A percentile compares a stretch with the other conserved stretches of the same genome.
Evolutionary conservation across 1,139 yeast genomes (phyloP).

Genomic region (Waltiozyma sp.): DNA sequence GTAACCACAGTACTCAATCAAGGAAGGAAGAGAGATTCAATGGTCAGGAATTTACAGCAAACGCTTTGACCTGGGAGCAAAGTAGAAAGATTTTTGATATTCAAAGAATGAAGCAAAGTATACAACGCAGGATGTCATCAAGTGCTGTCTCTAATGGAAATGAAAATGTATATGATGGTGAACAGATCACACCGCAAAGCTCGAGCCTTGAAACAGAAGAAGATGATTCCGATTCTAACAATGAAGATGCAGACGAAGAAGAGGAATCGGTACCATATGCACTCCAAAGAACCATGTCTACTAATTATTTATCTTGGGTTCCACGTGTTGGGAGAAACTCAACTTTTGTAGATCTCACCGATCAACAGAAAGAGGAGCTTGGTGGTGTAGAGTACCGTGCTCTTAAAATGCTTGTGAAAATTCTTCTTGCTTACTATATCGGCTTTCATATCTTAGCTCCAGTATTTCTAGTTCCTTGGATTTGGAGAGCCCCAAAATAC

Average conservation of each 20-base stretch:
- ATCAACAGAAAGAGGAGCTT: constrained; percentile 79
- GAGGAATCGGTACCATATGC: background rate
- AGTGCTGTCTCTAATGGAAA: background rate
- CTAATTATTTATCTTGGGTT: constrained; percentile 73
- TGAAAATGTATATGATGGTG: no score
- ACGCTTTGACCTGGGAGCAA: background rate
- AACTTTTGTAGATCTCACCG: constrained; percentile 71
- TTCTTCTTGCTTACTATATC: constrained; percentile 55
- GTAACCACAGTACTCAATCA: no score
- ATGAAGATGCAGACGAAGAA: constrained; percentile 16
- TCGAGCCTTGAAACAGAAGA: background rate
- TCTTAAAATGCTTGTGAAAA: constrained; percentile 58
- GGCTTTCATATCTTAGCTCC: constrained; percentile 60
- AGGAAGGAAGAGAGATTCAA: background rate
- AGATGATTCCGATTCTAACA: background rate
- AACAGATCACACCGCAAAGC: background rate
- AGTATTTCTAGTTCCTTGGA: constrained; percentile 57
- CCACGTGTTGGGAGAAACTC: constrained; percentile 95
- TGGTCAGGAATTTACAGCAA: constrained; percentile 1
- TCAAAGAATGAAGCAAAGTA: background rate
- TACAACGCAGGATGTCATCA: background rate
- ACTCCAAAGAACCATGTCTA: constrained; percentile 30
- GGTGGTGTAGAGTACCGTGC: constrained; percentile 98
- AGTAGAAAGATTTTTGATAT: background rate
- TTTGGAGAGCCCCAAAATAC: constrained; percentile 33